phyloP scores from a whole-genome alignment of 2,329 filamentous ascomycete genomes.

The Tympanopsis confertula region DNA sequence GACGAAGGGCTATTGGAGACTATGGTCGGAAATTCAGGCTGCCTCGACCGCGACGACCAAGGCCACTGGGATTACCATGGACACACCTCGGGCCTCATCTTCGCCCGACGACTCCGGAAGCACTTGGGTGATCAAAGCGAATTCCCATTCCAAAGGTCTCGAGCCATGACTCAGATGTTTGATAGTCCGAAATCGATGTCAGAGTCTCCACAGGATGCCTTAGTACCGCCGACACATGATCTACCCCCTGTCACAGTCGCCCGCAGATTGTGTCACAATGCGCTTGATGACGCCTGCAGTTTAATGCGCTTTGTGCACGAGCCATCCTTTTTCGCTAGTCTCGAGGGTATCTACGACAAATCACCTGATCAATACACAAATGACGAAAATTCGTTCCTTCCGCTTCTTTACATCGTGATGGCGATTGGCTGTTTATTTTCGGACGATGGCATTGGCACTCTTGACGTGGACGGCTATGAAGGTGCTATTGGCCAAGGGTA shows the following conservation, averaged over 20 bases:
- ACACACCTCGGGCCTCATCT: conserved; percentile 81
- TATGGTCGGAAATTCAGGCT: conserved; percentile 88
- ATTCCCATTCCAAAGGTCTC: conserved; percentile 36
- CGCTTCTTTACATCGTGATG: conserved; percentile 58
- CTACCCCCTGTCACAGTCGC: conserved; percentile 55
- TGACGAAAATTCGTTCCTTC: conserved; percentile 58
- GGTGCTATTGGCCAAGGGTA: conserved; percentile 44
- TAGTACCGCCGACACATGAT: conserved; percentile 43
- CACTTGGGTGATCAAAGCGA: conserved; percentile 66
- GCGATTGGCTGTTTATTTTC: conserved; percentile 65
- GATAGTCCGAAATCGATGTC: conserved; percentile 58
- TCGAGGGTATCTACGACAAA: conserved; percentile 68
- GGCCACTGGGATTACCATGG: conserved; percentile 94
- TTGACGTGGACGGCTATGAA: conserved; percentile 33
- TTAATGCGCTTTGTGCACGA: conserved; percentile 64
- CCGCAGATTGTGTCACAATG: conserved; percentile 38
- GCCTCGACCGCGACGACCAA: conserved; percentile 80
- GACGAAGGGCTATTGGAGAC: conserved; percentile 72
- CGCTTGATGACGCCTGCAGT: conserved; percentile 43
- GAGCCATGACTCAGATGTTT: conserved; percentile 38
- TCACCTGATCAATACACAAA: conserved; percentile 49
- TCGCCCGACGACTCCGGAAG: conserved; percentile 75
- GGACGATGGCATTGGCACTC: conserved; percentile 39
- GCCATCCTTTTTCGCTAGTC: conserved; percentile 66
- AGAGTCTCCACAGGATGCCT: conserved; percentile 50